Base-by-base conservation (phyloP, 768 basidiomycete species). In the Russula dissimulans region DNA sequence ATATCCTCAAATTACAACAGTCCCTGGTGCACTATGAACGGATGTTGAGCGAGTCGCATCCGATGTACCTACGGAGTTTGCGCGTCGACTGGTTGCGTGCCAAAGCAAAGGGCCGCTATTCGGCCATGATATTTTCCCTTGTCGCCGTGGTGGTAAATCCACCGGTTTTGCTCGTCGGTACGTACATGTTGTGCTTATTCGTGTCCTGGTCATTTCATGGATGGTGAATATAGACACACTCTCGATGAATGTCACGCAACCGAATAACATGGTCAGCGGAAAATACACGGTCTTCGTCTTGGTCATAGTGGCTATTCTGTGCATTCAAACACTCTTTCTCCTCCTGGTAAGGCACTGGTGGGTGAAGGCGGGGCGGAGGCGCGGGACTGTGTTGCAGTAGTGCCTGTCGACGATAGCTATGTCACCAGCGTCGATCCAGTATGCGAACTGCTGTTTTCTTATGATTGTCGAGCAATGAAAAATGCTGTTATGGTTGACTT, bases 1-100 rank as follows among this genome's bases (percentile, higher is more conserved):
- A 97, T 70, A 92, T 97, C 65, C 71, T 94, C 26, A 85, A 90
- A 3, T 75, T 97, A 57, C 91, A 95, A 67, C 87, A 91, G 67
- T 82, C 89, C 1, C 79, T 97, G 58, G 78, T 75, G 11, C 88
- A 95, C 71, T 91, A 90, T 72, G 93, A 97, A 69, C 86, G 87
- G 34, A 87, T 93, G 74, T 77, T 97, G 51, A 85, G 86, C 63
- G 86, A 95, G 65, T 88, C 89, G 17, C 91, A 95, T 66, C 91
- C 91, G 0, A 85, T 85, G 2, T 95, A 95, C 70, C 75, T 95
- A 6, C 81, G 86, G 12, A 85, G 92, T 56, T 79, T 97, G 5
- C 80, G 85, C 7, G 73, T 86, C 1, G 78, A 79, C 15, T 80
- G 84, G 39, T 78, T 80, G 6, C 75, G 76, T 38, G 79, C 84